A percentile compares a stretch with the other conserved stretches of the same genome.
These are phyloP conservation scores for Stagonosporopsis rhizophila DNA, from an alignment of 2,329 filamentous ascomycete species.

Conservation along the genomic window DNA sequence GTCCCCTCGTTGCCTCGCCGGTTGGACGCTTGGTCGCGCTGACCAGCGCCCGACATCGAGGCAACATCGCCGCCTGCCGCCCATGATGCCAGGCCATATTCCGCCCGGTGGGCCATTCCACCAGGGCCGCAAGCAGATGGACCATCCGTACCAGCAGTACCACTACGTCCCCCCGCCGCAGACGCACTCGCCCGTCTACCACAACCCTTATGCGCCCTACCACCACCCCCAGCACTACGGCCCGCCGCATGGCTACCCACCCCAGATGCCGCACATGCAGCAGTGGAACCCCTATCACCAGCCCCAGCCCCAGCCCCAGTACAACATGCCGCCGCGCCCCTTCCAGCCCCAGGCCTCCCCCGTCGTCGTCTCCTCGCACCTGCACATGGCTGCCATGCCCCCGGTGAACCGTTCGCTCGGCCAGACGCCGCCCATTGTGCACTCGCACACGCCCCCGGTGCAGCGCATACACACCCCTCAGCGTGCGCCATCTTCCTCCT, in stretches of 20 bases:
- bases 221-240: slow-evolving; percentile 50
- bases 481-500: slow-evolving; percentile 44
- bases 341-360: slow-evolving; percentile 52
- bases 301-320: slow-evolving; percentile 33
- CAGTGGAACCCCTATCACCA: slow-evolving; percentile 53
- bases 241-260: slow-evolving; percentile 43
- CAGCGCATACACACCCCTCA: slow-evolving; percentile 42
- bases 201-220: slow-evolving; percentile 49
- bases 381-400: slow-evolving; percentile 57
- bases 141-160: slow-evolving; percentile 38
- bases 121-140: slow-evolving; percentile 51
- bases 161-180: slow-evolving; percentile 46
- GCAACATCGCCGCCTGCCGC: slow-evolving; percentile 51
- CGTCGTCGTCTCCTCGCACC: slow-evolving; percentile 56
- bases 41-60: slow-evolving; percentile 50
- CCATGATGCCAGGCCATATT: slow-evolving; percentile 73
- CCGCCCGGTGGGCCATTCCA: slow-evolving; percentile 50
- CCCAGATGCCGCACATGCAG: slow-evolving; percentile 48
- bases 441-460: slow-evolving; percentile 46
- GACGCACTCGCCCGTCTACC: slow-evolving; percentile 47
- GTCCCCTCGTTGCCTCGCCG: slow-evolving; percentile 46
- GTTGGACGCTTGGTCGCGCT: slow-evolving; percentile 47
- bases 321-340: slow-evolving; percentile 49
- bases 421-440: slow-evolving; percentile 48
- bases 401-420: slow-evolving; percentile 49